Base-by-base conservation (phyloP, 2,329 filamentous ascomycete genomes). In the Grosmannia huntii region DNA sequence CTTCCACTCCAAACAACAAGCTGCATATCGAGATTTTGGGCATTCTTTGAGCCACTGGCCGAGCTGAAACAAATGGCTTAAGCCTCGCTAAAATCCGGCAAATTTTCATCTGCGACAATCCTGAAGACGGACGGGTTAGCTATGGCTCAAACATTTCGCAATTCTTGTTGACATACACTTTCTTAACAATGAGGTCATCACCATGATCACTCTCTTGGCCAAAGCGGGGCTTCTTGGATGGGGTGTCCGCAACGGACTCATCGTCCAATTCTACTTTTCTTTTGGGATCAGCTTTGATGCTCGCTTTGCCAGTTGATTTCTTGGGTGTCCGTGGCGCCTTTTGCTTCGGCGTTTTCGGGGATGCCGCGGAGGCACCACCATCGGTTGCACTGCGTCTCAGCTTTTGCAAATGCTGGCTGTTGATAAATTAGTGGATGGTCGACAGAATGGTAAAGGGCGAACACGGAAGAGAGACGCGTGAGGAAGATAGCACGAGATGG, bases 391-490 rank as follows among this genome's bases (percentile, higher is more conserved):
- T 68, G 41, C 67, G 66, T 12, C 67, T 66, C 0, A 71, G 62
- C 56, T 70, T 71, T 57, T 71, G 69, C 0, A 71, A 61, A 23
- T 71, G 69, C 63, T 71, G 69, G 1, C 69, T 71, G 46, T 21
- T 16, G 16, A 14, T 1, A 19, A n/a, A 12, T 53, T 19, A 55
- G 33, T 12, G 5, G 27, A 41, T 53, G 23, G 50, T 21, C n/a
- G 3, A 38, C 5, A 41, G 23, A 55, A 19, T 10, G 16, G n/a
- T 6, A 28, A 46, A 44, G 2, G 36, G 25, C 23, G 31, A 7
- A 23, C 21, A 53, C 14, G 12, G n/a, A 51, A 56, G 14, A 36
- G 28, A 53, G 33, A 36, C 33, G 19, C 27, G 49, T 27, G 49
- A 44, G 27, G 14, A 27, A 28, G 36, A 51, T 19, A 55, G 36